phyloP scores from a whole-genome alignment of 2,329 filamentous ascomycete species.

The Fusarium sp. region DNA sequence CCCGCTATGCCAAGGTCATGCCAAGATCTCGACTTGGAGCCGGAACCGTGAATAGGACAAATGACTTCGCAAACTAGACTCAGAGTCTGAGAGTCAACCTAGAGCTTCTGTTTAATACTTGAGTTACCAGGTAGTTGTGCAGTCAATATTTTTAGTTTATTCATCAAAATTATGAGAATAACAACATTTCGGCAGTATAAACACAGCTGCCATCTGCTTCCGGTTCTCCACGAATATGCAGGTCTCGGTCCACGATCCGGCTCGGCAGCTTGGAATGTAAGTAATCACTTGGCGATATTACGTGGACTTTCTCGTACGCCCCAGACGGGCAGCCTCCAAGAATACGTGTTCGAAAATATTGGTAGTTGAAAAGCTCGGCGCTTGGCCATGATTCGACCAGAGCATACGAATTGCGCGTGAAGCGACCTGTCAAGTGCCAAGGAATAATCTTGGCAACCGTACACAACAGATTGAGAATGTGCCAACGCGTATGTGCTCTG shows the following conservation, averaged over 20 bases:
- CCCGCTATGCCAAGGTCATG: neutral
- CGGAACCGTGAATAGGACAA: neutral
- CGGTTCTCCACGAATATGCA: slow-evolving; percentile 13
- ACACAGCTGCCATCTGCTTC: slow-evolving; percentile 12
- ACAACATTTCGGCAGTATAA: neutral
- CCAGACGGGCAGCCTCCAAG: neutral
- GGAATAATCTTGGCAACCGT: slow-evolving; percentile 12
- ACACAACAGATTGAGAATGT: no score
- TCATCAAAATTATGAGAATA: no score
- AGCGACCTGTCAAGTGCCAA: slow-evolving; percentile 12
- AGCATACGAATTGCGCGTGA: slow-evolving; percentile 17
- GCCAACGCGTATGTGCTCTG: no score
- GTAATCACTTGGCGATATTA: neutral
- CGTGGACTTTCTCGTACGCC: neutral
- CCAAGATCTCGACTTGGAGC: slow-evolving; percentile 11
- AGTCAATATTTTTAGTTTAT: no score
- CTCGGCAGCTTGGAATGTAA: slow-evolving; percentile 8
- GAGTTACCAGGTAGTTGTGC: neutral
- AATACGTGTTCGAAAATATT: neutral
- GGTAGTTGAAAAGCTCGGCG: slow-evolving; percentile 13
- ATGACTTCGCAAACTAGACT: slow-evolving; percentile 13
- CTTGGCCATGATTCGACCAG: slow-evolving; percentile 21
- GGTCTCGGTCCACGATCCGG: neutral
- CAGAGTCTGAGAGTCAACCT: no score
- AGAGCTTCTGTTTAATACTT: no score